Evolutionary conservation across 148 eudicot species (phyloP).

Genomic region (Chenopodium suecicum): DNA sequence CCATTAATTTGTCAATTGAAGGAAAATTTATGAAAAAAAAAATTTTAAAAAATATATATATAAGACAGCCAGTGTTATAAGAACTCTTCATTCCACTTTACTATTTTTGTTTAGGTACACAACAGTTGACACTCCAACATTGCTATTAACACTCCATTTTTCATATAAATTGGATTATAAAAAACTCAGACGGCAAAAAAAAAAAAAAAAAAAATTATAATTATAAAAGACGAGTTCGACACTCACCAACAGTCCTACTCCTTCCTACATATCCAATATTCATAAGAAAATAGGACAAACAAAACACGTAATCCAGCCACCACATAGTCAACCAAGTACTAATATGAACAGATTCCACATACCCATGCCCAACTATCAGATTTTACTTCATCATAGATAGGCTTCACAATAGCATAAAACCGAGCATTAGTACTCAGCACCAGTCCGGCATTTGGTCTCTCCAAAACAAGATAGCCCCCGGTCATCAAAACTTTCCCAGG

Average conservation of each 20-base stretch:
- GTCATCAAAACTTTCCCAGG: conserved; percentile 84
- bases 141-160: too few species aligned
- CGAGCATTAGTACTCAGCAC: conserved; percentile 95
- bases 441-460: conserved; percentile 95
- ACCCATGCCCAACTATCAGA: conserved; percentile 85
- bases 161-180: too few species aligned
- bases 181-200: too few species aligned
- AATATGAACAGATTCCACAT: conserved; percentile 25
- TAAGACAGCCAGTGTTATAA: too few species aligned
- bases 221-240: neutral
- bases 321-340: neutral
- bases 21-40: too few species aligned
- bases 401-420: conserved; percentile 83
- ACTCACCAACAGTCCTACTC: neutral
- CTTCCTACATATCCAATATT: neutral
- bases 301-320: conserved; percentile 6
- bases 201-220: neutral
- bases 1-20: neutral
- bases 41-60: too few species aligned
- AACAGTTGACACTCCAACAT: too few species aligned
- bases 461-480: conserved; percentile 88
- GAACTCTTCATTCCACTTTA: too few species aligned
- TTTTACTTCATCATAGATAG: conserved; percentile 52
- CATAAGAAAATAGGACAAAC: neutral
- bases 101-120: too few species aligned